These are phyloP conservation scores for Penicillium cinerascens DNA, from an alignment of 495 filamentous ascomycete species.

Conservation along the genomic window DNA sequence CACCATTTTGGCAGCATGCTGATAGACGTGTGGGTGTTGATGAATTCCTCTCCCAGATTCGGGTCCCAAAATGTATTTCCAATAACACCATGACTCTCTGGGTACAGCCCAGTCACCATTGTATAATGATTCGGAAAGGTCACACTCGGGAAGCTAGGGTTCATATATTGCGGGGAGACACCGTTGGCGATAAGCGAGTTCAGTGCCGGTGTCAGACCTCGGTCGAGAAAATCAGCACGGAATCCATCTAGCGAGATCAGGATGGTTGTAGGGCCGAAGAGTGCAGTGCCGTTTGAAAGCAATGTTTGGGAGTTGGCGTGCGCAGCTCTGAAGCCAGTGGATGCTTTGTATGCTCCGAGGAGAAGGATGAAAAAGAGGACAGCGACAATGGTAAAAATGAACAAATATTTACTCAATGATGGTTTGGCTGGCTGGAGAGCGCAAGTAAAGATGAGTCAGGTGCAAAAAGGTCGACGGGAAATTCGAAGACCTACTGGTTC, in stretches of 20 bases:
- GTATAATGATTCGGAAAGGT: constrained; percentile 99
- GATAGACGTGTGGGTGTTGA: constrained; percentile 68
- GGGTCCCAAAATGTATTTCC: constrained; percentile 95
- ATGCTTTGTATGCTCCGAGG: constrained; percentile 53
- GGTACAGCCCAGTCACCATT: constrained; percentile 85
- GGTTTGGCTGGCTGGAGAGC: constrained; percentile 14
- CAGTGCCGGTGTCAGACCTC: constrained; percentile 78
- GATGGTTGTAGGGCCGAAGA: constrained; percentile 88
- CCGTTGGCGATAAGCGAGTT: constrained; percentile 76
- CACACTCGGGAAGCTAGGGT: constrained; percentile 89
- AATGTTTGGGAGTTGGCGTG: constrained; percentile 19
- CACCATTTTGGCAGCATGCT: constrained; percentile 89
- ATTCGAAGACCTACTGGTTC: constrained; percentile 23
- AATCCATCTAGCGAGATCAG: constrained; percentile 95
- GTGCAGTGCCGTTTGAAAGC: constrained; percentile 65
- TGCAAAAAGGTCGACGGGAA: neutral
- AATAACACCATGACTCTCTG: constrained; percentile 89
- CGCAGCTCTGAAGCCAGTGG: constrained; percentile 30
- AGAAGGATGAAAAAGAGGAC: constrained; percentile 52
- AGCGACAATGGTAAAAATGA: constrained; percentile 37
- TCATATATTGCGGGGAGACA: constrained; percentile 87
- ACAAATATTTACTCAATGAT: constrained; percentile 31
- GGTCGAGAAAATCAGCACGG: constrained; percentile 87
- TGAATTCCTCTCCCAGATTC: constrained; percentile 70
- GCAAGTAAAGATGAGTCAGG: constrained; percentile 8